Conservation (phyloP, 192 early-diverging fungal species). For the Coemansia nantahalensis region DNA sequence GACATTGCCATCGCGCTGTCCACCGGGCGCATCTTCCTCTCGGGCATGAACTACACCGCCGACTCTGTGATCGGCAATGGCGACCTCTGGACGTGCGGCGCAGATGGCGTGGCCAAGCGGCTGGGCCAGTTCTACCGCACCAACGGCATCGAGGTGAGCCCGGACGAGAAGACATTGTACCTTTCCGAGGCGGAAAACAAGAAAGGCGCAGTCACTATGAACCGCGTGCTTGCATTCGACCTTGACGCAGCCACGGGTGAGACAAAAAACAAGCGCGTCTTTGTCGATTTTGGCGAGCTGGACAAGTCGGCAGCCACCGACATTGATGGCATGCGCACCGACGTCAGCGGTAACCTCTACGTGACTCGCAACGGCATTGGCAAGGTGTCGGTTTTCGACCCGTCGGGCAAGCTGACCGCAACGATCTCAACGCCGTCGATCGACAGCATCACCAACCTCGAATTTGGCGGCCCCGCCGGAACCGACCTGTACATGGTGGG, state of each 20-base stretch:
- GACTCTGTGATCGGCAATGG: constrained; percentile 41
- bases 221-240: constrained; percentile 51
- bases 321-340: constrained; percentile 59
- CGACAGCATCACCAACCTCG: constrained; percentile 43
- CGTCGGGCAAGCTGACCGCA: constrained; percentile 31
- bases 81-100: constrained; percentile 55
- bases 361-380: constrained; percentile 55
- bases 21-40: constrained; percentile 35
- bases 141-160: constrained; percentile 59
- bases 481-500: constrained; percentile 54
- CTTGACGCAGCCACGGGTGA: constrained; percentile 35
- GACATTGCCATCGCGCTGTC: constrained; percentile 53
- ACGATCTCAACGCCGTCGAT: constrained; percentile 30
- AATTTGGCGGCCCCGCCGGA: constrained; percentile 53
- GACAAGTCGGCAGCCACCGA: constrained; percentile 48
- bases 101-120: constrained; percentile 27
- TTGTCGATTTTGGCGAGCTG: constrained; percentile 52
- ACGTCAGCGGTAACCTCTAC: constrained; percentile 55
- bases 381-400: constrained; percentile 51
- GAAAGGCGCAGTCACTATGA: constrained; percentile 40
- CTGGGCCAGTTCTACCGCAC: constrained; percentile 51
- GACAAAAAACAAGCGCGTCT: constrained; percentile 19
- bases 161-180: constrained; percentile 56
- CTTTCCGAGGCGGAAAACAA: constrained; percentile 55
- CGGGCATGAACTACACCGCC: constrained; percentile 46